Conservation (phyloP, 805 yeast genomes). For the Gaillardinia entomophila region DNA sequence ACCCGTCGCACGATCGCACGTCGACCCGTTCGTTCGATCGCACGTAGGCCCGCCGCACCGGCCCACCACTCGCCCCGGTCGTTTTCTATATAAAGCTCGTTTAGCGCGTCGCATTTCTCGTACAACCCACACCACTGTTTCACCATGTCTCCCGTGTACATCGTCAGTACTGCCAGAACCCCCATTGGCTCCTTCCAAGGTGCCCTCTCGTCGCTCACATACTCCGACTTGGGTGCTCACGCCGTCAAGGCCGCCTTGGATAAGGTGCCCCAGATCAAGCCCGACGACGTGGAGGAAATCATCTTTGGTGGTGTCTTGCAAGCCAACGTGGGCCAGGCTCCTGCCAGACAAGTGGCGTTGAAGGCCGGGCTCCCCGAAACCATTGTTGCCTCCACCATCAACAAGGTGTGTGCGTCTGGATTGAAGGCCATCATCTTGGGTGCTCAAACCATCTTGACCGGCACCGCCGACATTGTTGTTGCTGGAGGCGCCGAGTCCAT, state of each 20-base stretch:
- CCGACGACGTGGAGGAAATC: conserved; percentile 80
- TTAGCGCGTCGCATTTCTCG: too few relatives aligned
- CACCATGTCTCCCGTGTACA: conserved; percentile 61
- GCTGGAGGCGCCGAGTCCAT: conserved; percentile 98
- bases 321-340: conserved; percentile 95
- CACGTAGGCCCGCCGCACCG: too few relatives aligned
- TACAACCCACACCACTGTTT: too few relatives aligned
- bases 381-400: conserved; percentile 83
- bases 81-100: too few relatives aligned
- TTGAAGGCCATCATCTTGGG: conserved; percentile 86
- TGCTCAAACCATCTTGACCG: conserved; percentile 84
- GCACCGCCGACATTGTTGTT: conserved; percentile 86
- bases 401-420: conserved; percentile 97
- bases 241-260: conserved; percentile 87
- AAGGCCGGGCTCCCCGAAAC: conserved; percentile 79
- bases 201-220: conserved; percentile 62
- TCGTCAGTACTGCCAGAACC: conserved; percentile 88
- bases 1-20: too few relatives aligned
- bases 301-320: conserved; percentile 88
- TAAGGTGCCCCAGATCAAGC: conserved; percentile 74
- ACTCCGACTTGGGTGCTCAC: conserved; percentile 84
- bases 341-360: conserved; percentile 95
- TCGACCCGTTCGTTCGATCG: too few relatives aligned
- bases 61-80: too few relatives aligned
- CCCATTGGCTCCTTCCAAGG: conserved; percentile 97